Evolutionary conservation across 2,329 filamentous ascomycete genomes (phyloP).

Genomic region (Botryotinia narcissicola): DNA sequence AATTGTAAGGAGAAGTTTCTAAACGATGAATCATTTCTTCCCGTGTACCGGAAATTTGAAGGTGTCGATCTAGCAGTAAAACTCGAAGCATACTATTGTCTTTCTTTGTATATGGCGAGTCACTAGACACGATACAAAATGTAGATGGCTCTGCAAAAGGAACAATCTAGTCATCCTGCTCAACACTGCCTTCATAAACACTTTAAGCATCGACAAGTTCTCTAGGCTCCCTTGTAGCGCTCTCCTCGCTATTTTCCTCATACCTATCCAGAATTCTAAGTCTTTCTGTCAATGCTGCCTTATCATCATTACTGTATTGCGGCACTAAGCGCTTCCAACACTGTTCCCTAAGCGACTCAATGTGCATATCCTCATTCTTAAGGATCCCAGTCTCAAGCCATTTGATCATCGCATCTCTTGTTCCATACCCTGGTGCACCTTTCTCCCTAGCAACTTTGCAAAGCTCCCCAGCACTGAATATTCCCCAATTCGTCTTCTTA

Average conservation of each 20-base stretch:
- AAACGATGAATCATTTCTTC: constrained; percentile 29
- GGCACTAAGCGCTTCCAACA: neutral
- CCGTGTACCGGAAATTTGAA: constrained; percentile 20
- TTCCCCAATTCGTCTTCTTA: neutral
- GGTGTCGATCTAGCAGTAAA: constrained; percentile 23
- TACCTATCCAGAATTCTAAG: neutral
- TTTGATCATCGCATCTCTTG: neutral
- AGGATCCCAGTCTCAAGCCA: neutral
- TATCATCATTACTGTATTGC: neutral
- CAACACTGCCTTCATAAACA: neutral
- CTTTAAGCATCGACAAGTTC: neutral
- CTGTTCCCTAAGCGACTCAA: neutral
- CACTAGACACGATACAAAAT: neutral
- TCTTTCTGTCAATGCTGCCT: neutral
- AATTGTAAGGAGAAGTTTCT: constrained; percentile 23
- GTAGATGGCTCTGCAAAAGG: neutral
- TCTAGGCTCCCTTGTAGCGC: neutral
- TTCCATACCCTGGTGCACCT: neutral
- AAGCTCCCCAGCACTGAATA: neutral
- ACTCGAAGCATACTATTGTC: constrained; percentile 28
- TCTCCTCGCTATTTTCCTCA: neutral
- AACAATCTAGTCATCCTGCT: neutral
- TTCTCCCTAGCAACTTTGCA: neutral
- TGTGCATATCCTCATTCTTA: neutral
- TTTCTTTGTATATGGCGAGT: constrained; percentile 23